Evolutionary conservation across 306 rosid species (phyloP).

Genomic region (Dalbergia cochinchinensis): DNA sequence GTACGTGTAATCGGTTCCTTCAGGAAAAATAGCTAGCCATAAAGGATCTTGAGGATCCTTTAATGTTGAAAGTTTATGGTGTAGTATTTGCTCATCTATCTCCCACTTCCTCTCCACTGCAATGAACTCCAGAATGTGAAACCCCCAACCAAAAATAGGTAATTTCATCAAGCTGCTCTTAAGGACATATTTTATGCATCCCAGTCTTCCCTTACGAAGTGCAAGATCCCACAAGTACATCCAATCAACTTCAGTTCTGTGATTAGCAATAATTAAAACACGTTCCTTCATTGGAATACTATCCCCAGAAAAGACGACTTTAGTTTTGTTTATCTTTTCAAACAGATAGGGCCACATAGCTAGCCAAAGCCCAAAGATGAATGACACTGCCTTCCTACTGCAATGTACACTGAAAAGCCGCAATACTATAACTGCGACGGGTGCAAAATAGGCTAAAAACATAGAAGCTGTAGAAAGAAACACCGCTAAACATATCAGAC

Average conservation of each 20-base stretch:
- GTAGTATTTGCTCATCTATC: constrained; percentile 69
- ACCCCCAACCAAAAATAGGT: constrained; percentile 96
- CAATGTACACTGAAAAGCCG: constrained; percentile 62
- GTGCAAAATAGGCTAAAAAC: constrained; percentile 76
- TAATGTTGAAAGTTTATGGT: constrained; percentile 65
- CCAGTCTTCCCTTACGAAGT: constrained; percentile 78
- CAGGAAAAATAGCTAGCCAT: constrained; percentile 95
- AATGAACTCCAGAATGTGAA: constrained; percentile 91
- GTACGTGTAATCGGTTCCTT: constrained; percentile 96
- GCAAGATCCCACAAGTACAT: constrained; percentile 99
- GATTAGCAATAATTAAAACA: constrained; percentile 83
- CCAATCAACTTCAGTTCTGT: constrained; percentile 99
- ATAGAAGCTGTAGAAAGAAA: constrained; percentile 84
- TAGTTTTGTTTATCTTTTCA: constrained; percentile 83
- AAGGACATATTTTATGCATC: constrained; percentile 86
- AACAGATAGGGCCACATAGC: constrained; percentile 90
- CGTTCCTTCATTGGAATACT: constrained; percentile 79
- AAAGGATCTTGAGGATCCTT: constrained; percentile 74
- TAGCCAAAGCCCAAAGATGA: constrained; percentile 78
- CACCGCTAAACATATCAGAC: constrained; percentile 80
- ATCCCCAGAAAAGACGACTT: constrained; percentile 85
- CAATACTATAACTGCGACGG: constrained; percentile 54
- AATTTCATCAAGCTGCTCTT: constrained; percentile 95
- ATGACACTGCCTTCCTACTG: constrained; percentile 79
- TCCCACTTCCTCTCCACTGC: constrained; percentile 97